Evolutionary conservation across 1,284 basidiomycete species (phyloP), one percentile per base, ranked within the genome.

Genomic region (Phaffia rhodozyma): DNA sequence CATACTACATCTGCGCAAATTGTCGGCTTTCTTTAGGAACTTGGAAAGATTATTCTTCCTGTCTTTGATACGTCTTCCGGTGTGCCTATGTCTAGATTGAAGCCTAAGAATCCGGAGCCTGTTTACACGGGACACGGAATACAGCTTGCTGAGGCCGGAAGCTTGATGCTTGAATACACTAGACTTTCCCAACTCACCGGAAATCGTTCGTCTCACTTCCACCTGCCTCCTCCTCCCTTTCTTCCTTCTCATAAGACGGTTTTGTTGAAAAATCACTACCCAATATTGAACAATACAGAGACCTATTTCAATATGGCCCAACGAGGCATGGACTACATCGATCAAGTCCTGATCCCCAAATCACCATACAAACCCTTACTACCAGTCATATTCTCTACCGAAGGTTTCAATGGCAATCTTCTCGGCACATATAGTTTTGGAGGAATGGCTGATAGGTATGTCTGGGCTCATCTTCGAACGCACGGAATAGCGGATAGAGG

Each of bases 121-220:
- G 32, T 13, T 21, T 61, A 57, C 25, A 69, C 70, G 1, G 64
- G 60, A 18, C 60, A 62, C 29, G 23, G 56, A 9, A 61, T 65
- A 25, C 63, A 65, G 49, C 59, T 65, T 7, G 63, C 63, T 1
- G 63, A 65, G 49, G 78, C 79, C 0, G 80, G 79, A 5, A 78
- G 75, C 55, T 75, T 81, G 74, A 74, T 78, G 5, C 75, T 82
- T 66, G 81, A 82, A 71, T 76, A 80, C 55, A 79, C 80, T 11
- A 72, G 79, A 7, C 71, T 82, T 9, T 73, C 75, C 38, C 78
- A 79, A 69, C 68, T 79, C 5, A 81, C 81, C 0, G 77, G 77
- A 48, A 77, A 82, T 67, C 69, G 78, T 65, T 43, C 47, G 53
- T 29, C 16, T 23, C 50, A 21, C 55, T 11, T 25, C 38, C 11